Evolutionary conservation across 306 rosid genomes (phyloP), one percentile per base, ranked within the genome.

Genomic region (Pyrus betulifolia): DNA sequence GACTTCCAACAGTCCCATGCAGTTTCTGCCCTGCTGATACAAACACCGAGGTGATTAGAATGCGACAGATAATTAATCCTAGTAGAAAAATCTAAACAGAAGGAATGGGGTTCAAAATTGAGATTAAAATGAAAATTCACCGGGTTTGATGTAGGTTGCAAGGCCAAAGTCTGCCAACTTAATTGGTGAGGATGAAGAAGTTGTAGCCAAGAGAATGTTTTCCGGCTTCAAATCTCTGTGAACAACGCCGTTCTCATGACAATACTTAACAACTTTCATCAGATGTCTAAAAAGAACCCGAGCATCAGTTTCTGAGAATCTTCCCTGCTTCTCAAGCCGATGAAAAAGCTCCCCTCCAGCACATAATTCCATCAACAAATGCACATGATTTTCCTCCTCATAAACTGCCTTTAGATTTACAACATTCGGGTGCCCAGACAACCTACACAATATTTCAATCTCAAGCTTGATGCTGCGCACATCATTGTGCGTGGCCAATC

Each of bases 341-440:
- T 91, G 97, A 84, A 91, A 91, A 64, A 91, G 83, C 83, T 91
- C 97, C 49, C 97, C 94, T 67, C 97, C 97, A 11, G 97, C 97
- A 70, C 97, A 91, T 84, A 91, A 91, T 79, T 91, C 97, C 97
- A 91, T 89, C 85, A 89, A 85, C 82, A 91, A 80, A 81, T 91
- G 97, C 76, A 91, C 97, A 77, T 85, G 86, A 76, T 76, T 74
- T 79, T 89, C 92, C 78, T 89, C 97, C 79, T 91, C 97, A 57
- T 89, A 91, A 84, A 91, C 97, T 6, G 91, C 97, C 85, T 91
- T 91, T 80, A 91, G 91, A 85, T 88, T 87, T 8, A 89, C 97
- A 31, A 91, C 94, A 79, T 91, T 89, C 0, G 92, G 92, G 69
- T 91, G 97, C 42, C 92, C 91, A 22, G 94, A 91, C 71, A 91